phyloP scores from a whole-genome alignment of 164 flowering plant species.

The Vitis labrusca region DNA sequence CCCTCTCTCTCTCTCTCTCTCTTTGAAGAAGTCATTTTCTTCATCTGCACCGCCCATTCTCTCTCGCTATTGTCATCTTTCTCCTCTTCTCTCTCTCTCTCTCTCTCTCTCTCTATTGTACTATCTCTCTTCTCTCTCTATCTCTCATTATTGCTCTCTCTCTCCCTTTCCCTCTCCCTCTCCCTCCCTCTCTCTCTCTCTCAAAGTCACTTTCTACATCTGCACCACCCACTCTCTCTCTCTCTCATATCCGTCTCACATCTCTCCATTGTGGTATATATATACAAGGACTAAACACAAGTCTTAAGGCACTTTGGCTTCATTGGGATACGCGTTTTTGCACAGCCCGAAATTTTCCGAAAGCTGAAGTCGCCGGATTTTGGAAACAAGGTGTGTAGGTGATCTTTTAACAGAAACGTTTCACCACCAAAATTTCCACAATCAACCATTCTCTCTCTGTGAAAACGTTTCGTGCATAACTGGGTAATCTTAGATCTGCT shows the following conservation, averaged over 20 bases:
- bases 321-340: conserved; percentile 14
- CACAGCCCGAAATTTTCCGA: conserved; percentile 14
- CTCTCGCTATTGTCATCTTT: too few relatives aligned
- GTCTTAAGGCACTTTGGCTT: conserved; percentile 5
- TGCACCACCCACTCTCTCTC: background rate
- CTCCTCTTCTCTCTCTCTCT: too few relatives aligned
- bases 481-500: conserved; percentile 11
- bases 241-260: background rate
- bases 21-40: too few relatives aligned
- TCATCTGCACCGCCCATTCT: too few relatives aligned
- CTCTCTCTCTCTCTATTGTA: background rate
- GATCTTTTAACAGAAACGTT: background rate
- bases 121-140: background rate
- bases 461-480: background rate
- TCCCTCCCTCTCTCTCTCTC: conserved; percentile 1
- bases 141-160: too few relatives aligned
- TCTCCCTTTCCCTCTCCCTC: background rate
- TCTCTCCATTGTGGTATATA: too few relatives aligned
- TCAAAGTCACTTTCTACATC: background rate
- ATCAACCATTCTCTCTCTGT: background rate
- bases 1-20: conserved; percentile 9
- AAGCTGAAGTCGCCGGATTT: conserved; percentile 28
- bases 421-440: background rate
- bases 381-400: conserved; percentile 20
- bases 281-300: too few relatives aligned